Conservation (phyloP, 495 filamentous ascomycete genomes). For the Penicillium psychrofluorescens region DNA sequence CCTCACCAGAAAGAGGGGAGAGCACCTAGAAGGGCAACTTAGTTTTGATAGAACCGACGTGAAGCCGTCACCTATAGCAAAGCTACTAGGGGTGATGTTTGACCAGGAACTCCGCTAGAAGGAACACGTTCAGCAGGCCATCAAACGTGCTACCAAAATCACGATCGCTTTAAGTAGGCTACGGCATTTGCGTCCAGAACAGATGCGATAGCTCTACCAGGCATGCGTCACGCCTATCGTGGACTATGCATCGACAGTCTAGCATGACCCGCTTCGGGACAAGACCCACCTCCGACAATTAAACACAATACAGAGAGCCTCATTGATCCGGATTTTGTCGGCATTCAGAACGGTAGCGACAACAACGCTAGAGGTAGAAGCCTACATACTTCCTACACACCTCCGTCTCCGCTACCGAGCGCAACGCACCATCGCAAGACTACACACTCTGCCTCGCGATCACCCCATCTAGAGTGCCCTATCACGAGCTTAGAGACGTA, state of each 20-base stretch:
- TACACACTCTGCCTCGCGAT: too few species aligned
- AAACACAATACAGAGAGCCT: constrained; percentile 1
- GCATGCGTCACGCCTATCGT: constrained; percentile 3
- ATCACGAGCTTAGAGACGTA: constrained; percentile 5
- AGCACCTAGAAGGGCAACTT: neutral
- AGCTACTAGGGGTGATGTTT: constrained; percentile 14
- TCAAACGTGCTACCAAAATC: constrained; percentile 3
- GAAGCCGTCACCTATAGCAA: constrained; percentile 4
- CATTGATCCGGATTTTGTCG: constrained; percentile 3
- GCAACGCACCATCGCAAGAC: neutral
- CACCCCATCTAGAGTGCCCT: constrained; percentile 3
- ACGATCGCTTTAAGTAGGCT: constrained; percentile 2
- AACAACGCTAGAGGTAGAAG: neutral
- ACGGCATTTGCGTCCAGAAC: constrained; percentile 4
- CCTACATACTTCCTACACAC: neutral
- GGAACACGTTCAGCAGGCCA: constrained; percentile 8
- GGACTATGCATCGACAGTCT: constrained; percentile 6
- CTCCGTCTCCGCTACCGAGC: constrained; percentile 1
- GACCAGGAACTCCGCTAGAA: constrained; percentile 11
- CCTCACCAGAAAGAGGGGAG: constrained; percentile 9
- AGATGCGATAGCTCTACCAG: constrained; percentile 10
- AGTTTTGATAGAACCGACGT: constrained; percentile 2
- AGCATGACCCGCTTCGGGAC: constrained; percentile 3
- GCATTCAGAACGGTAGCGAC: constrained; percentile 3
- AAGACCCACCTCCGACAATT: constrained; percentile 4